Evolutionary conservation across 306 rosid genomes (phyloP).

Genomic region (Glycyrrhiza uralensis): DNA sequence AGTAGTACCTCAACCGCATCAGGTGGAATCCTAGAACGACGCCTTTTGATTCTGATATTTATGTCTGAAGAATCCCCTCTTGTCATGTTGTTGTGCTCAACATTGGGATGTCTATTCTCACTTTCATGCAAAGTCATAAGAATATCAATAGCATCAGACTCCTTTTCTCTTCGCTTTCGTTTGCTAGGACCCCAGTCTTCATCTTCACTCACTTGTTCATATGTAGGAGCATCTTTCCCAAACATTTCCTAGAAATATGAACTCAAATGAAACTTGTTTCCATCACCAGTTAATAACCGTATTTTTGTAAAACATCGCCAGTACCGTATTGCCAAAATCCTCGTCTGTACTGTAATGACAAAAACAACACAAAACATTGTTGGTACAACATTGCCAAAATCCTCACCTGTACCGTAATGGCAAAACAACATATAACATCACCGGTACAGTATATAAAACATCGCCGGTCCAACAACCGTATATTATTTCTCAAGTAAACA

Average conservation of each 20-base stretch:
- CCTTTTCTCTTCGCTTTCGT: constrained; percentile 71
- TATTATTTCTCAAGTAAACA: no score
- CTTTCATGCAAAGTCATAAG: constrained; percentile 80
- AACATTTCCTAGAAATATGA: constrained; percentile 71
- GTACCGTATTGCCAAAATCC: no score
- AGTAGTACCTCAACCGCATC: constrained; percentile 67
- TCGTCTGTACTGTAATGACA: no score
- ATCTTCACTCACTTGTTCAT: constrained; percentile 78
- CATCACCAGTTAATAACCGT: no score
- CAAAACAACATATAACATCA: no score
- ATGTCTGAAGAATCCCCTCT: constrained; percentile 22
- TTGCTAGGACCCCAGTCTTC: constrained; percentile 93
- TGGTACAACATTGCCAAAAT: no score
- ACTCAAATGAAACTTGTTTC: constrained; percentile 1
- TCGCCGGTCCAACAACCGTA: no score
- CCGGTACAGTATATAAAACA: no score
- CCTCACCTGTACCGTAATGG: no score
- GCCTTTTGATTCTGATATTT: constrained; percentile 44
- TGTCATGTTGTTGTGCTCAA: constrained; percentile 16
- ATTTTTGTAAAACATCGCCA: no score
- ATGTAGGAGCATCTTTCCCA: constrained; percentile 70
- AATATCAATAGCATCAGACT: constrained; percentile 76
- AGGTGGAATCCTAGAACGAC: constrained; percentile 69
- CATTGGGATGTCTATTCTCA: constrained; percentile 40
- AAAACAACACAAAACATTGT: no score